phyloP scores from a whole-genome alignment of 2,329 filamentous ascomycete genomes.

The Bipolaris oryzae region DNA sequence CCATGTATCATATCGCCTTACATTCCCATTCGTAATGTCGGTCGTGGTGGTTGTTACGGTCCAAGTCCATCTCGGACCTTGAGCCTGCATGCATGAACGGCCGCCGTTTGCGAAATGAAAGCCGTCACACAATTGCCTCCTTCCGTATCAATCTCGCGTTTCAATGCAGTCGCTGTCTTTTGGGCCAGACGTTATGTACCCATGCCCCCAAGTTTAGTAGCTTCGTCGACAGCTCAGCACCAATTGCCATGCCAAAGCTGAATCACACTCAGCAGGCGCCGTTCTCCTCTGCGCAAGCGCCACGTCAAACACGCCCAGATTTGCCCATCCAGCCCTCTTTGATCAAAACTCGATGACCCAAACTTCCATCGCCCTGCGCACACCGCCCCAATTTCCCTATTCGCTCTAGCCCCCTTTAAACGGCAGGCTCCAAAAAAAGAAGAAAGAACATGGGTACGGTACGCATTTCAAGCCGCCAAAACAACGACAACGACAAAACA shows the following conservation, averaged over 20 bases:
- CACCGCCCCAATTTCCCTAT: slow-evolving; percentile 1
- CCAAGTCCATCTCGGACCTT: not conserved
- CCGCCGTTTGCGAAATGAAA: slow-evolving; percentile 1
- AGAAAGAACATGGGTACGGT: not conserved
- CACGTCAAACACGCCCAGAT: not conserved
- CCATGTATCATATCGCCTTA: slow-evolving; percentile 1
- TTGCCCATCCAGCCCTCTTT: not conserved
- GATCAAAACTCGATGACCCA: not conserved
- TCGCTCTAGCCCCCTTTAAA: not conserved
- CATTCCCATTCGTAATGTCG: not conserved
- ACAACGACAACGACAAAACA: not conserved
- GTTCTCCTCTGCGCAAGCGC: not conserved
- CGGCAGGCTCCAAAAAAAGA: not conserved
- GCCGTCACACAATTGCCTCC: not conserved
- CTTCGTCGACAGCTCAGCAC: not conserved
- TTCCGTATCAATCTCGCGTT: not conserved
- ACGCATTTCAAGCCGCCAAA: not conserved
- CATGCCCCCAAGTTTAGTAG: not conserved
- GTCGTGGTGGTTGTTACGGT: not conserved
- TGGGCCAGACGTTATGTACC: not conserved
- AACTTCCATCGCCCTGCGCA: not conserved
- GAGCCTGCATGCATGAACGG: not conserved
- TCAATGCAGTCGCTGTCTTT: not conserved
- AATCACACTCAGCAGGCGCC: not conserved
- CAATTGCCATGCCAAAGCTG: not conserved